phyloP scores from a whole-genome alignment of 2,329 filamentous ascomycete genomes.

The Bipolaris oryzae region DNA sequence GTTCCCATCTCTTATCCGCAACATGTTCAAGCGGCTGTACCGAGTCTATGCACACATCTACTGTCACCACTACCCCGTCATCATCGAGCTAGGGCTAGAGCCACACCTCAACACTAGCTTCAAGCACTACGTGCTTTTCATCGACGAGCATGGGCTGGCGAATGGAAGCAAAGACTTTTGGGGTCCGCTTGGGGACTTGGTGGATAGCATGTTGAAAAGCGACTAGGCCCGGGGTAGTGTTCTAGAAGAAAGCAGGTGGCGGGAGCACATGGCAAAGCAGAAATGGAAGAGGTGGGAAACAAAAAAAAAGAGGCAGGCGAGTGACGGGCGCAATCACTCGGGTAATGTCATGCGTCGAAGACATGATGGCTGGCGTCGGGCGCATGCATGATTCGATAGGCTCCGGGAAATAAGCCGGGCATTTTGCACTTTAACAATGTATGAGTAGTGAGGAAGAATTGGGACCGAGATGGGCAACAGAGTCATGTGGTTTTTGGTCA shows the following conservation, averaged over 20 bases:
- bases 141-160: conserved; percentile 92
- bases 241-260: not conserved
- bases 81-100: conserved; percentile 92
- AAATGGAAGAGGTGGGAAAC: not conserved
- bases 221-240: conserved; percentile 54
- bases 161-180: conserved; percentile 92
- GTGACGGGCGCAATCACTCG: not conserved
- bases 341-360: not conserved
- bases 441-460: conserved; percentile 20
- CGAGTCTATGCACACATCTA: conserved; percentile 97
- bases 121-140: conserved; percentile 99
- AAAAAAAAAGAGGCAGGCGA: not conserved
- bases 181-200: conserved; percentile 91
- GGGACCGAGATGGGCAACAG: not conserved
- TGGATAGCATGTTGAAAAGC: conserved; percentile 96
- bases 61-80: conserved; percentile 96
- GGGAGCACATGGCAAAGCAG: not conserved
- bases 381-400: conserved; percentile 1
- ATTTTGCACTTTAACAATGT: conserved; percentile 20
- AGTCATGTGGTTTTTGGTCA: not conserved
- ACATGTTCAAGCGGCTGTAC: conserved; percentile 99
- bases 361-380: conserved; percentile 12
- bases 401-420: conserved; percentile 11
- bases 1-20: conserved; percentile 90
- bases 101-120: conserved; percentile 98